Evolutionary conservation across 208 protist species (phyloP).

Genomic region (Polymyxa betae): DNA sequence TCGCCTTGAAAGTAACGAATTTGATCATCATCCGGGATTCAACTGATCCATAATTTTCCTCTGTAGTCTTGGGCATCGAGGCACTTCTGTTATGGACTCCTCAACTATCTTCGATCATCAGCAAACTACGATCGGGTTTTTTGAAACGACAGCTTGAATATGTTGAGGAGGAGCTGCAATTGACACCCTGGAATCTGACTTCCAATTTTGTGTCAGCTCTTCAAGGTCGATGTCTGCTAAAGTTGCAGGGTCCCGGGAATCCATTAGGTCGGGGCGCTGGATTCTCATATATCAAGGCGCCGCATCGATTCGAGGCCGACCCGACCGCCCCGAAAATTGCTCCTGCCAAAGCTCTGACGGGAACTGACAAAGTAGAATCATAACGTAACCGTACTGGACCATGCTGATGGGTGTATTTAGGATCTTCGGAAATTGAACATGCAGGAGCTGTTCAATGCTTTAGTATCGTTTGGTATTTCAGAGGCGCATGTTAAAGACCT

Average conservation of each 20-base stretch:
- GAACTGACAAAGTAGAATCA: constrained; percentile 21
- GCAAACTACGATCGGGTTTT: constrained; percentile 37
- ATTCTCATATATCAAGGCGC: constrained; percentile 48
- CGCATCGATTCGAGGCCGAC: constrained; percentile 41
- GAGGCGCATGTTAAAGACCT: constrained; percentile 10
- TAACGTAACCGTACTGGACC: too few species aligned
- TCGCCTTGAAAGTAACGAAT: constrained; percentile 10
- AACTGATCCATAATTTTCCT: not conserved
- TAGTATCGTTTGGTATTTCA: constrained; percentile 31
- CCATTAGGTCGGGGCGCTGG: constrained; percentile 26
- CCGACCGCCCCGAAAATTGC: constrained; percentile 48
- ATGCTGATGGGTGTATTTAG: too few species aligned
- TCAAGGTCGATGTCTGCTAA: constrained; percentile 15
- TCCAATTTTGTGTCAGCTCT: constrained; percentile 46
- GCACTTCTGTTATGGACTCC: constrained; percentile 33
- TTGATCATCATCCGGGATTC: not conserved
- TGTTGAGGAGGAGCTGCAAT: constrained; percentile 22
- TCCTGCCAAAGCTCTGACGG: constrained; percentile 16
- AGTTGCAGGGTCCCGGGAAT: constrained; percentile 46
- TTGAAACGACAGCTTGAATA: constrained; percentile 32
- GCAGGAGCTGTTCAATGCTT: constrained; percentile 24
- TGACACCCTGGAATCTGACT: constrained; percentile 45
- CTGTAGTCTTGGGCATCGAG: constrained; percentile 28
- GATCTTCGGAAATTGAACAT: constrained; percentile 44
- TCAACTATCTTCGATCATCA: constrained; percentile 39